These are phyloP conservation scores for Paracoccidioides brasiliensis DNA, from an alignment of 2,329 filamentous ascomycete species.

Conservation along the genomic window DNA sequence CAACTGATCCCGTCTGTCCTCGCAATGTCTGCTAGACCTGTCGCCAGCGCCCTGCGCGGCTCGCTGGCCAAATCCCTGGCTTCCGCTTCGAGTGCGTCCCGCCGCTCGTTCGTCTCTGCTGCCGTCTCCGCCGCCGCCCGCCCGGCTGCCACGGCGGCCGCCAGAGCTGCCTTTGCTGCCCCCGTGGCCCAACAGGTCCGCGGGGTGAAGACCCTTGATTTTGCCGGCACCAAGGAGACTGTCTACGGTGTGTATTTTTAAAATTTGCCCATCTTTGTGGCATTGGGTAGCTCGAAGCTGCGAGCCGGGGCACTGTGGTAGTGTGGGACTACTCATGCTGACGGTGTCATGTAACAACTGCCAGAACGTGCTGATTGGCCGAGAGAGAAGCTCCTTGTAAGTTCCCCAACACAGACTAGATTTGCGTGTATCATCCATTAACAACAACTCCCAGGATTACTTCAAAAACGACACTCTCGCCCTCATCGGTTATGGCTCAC, in stretches of 20 bases:
- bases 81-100: conserved; percentile 36
- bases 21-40: conserved; percentile 36
- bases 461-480: conserved; percentile 99
- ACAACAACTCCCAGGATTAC: conserved; percentile 68
- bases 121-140: conserved; percentile 26
- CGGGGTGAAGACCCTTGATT: conserved; percentile 98
- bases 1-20: neutral
- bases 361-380: conserved; percentile 97
- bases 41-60: conserved; percentile 45
- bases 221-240: conserved; percentile 85
- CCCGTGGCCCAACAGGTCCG: conserved; percentile 55
- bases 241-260: conserved; percentile 59
- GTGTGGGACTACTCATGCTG: conserved; percentile 6
- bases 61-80: conserved; percentile 42
- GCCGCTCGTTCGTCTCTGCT: conserved; percentile 47
- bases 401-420: conserved; percentile 29
- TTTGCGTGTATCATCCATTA: too few species aligned
- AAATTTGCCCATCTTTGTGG: too few species aligned
- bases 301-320: too few species aligned
- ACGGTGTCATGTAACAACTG: conserved; percentile 15
- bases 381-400: conserved; percentile 88
- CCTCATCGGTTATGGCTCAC: conserved; percentile 95
- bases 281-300: too few species aligned
- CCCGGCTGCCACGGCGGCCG: conserved; percentile 35
- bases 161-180: conserved; percentile 33